Conservation (phyloP, 805 yeast genomes). For the Hanseniaspora hatyaiensis region DNA sequence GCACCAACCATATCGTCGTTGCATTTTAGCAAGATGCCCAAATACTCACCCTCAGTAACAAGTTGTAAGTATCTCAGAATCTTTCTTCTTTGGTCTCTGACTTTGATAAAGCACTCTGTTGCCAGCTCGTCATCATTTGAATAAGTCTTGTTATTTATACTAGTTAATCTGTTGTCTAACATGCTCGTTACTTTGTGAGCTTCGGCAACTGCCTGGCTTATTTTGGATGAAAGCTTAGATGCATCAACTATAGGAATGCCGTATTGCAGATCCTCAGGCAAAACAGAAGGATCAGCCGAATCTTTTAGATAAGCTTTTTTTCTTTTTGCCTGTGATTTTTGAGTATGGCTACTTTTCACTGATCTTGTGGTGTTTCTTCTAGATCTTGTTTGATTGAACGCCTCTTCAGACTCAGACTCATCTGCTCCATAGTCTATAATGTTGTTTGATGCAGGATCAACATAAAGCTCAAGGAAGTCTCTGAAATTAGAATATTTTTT, state of each 20-base stretch:
- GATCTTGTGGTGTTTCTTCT: not conserved
- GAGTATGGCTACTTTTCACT: no score
- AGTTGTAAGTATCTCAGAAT: conserved; percentile 72
- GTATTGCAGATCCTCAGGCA: conserved; percentile 30
- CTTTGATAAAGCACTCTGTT: conserved; percentile 57
- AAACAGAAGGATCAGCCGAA: conserved; percentile 37
- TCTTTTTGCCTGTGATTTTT: not conserved
- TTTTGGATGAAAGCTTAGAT: conserved; percentile 59
- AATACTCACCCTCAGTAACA: conserved; percentile 70
- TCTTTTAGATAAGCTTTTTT: conserved; percentile 32
- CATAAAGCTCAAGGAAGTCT: conserved; percentile 5
- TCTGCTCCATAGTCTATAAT: not conserved
- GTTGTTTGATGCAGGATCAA: conserved; percentile 7
- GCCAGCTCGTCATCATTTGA: conserved; percentile 56
- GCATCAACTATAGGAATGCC: conserved; percentile 55
- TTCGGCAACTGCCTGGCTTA: conserved; percentile 56
- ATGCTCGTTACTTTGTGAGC: conserved; percentile 65
- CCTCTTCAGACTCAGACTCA: not conserved
- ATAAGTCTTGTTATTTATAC: conserved; percentile 36
- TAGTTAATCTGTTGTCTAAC: conserved; percentile 47
- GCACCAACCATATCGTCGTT: conserved; percentile 80
- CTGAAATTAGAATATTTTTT: conserved; percentile 4
- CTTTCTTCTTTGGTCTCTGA: conserved; percentile 63
- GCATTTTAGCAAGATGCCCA: conserved; percentile 80
- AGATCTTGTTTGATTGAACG: not conserved